Conservation (phyloP, 495 filamentous ascomycete species). For the Collariella sp. region DNA sequence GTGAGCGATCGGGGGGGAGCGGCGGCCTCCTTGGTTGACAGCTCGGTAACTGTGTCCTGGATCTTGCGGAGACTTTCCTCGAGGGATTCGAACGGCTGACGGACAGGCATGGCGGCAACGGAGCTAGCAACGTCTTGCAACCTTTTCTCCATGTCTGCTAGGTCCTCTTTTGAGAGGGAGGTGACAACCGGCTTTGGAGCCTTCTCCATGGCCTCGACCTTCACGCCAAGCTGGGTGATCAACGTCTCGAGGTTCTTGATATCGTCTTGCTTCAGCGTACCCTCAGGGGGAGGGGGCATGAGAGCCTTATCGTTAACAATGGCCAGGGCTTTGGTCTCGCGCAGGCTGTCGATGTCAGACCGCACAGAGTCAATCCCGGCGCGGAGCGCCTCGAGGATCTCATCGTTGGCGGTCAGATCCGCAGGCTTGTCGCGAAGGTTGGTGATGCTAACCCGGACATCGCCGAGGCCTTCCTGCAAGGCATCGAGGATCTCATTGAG, state of each 20-base stretch:
- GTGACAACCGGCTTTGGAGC: conserved; percentile 39
- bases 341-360: conserved; percentile 68
- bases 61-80: conserved; percentile 25
- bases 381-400: conserved; percentile 79
- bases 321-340: conserved; percentile 44
- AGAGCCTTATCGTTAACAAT: conserved; percentile 33
- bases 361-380: conserved; percentile 64
- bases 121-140: conserved; percentile 47
- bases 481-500: conserved; percentile 73
- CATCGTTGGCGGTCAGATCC: conserved; percentile 70
- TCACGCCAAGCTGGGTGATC: conserved; percentile 71
- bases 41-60: conserved; percentile 30
- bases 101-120: conserved; percentile 49
- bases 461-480: conserved; percentile 70
- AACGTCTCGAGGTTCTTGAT: conserved; percentile 76
- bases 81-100: conserved; percentile 20
- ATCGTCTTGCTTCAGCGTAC: conserved; percentile 53
- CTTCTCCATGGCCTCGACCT: conserved; percentile 71
- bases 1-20: conserved; percentile 22
- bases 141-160: conserved; percentile 33
- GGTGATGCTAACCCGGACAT: conserved; percentile 64
- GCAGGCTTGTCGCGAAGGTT: conserved; percentile 68
- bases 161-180: conserved; percentile 37
- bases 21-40: conserved; percentile 20
- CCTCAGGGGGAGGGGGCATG: conserved; percentile 28